A percentile compares a stretch with the other conserved stretches of the same genome.
phyloP scores from a whole-genome alignment of 805 yeast species.

The Tetrapisispora phaffii region DNA sequence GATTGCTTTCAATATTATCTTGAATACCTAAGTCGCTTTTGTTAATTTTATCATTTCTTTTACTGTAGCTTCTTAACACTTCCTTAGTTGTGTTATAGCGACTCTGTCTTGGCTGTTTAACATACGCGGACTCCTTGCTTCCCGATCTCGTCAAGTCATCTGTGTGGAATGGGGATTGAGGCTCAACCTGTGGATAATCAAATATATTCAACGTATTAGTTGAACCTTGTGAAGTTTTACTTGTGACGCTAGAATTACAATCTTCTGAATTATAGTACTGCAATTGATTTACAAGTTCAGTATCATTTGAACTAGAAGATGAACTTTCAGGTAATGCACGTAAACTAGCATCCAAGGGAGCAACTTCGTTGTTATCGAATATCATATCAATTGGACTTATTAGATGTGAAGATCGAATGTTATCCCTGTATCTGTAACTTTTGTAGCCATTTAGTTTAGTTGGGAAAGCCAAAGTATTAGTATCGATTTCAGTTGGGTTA shows the following conservation, averaged over 20 bases:
- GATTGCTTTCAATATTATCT: not conserved
- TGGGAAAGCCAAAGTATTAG: not conserved
- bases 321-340: not conserved
- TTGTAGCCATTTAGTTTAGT: not conserved
- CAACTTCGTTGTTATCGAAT: not conserved
- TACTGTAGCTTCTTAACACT: not conserved
- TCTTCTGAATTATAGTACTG: not conserved
- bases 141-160: not conserved
- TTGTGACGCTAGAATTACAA: not conserved
- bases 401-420: not conserved
- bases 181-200: not conserved
- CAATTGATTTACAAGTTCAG: not conserved
- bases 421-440: not conserved
- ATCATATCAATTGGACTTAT: not conserved
- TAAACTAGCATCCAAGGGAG: not conserved
- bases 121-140: not conserved
- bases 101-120: conserved; percentile 4
- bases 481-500: not conserved
- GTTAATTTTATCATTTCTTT: not conserved
- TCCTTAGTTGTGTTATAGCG: conserved; percentile 3
- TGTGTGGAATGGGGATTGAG: not conserved
- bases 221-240: not conserved
- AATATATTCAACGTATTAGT: not conserved
- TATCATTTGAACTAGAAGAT: not conserved
- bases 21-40: not conserved